These are phyloP conservation scores for Stipa capillata DNA, from an alignment of 176 grass and related monocot genomes.

Conservation along the genomic window DNA sequence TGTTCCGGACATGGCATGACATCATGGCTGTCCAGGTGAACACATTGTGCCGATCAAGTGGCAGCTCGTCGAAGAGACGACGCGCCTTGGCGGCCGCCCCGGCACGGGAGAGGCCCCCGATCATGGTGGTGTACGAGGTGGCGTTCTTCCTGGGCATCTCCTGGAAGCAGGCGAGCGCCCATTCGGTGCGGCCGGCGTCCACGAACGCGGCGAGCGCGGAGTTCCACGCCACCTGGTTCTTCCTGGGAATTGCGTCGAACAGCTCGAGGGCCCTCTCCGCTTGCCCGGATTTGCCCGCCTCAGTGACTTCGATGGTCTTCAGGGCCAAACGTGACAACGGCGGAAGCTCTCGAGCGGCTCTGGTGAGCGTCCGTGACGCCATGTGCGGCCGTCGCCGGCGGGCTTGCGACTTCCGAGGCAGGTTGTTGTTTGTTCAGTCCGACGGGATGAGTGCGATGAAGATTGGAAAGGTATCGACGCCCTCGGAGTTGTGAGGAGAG, in stretches of 20 bases:
- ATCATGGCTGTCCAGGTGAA: slow-evolving; percentile 54
- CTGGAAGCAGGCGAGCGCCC: slow-evolving; percentile 28
- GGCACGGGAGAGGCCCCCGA: slow-evolving; percentile 27
- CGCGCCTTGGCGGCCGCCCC: background rate
- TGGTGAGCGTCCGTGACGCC: background rate
- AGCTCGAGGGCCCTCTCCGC: slow-evolving; percentile 19
- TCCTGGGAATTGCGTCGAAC: slow-evolving; percentile 53
- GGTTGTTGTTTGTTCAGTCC: background rate
- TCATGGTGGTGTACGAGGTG: slow-evolving; percentile 45
- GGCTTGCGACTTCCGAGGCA: background rate
- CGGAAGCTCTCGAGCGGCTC: background rate
- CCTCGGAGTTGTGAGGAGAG: too few species aligned
- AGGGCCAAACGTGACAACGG: background rate
- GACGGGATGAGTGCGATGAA: background rate
- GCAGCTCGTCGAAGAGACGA: slow-evolving; percentile 30
- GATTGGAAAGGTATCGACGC: too few species aligned
- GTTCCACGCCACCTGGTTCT: slow-evolving; percentile 51
- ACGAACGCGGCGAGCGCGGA: slow-evolving; percentile 31
- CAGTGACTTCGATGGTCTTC: slow-evolving; percentile 8
- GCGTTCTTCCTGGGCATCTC: slow-evolving; percentile 35
- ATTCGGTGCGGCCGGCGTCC: background rate
- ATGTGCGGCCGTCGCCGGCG: background rate
- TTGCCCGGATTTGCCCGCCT: background rate
- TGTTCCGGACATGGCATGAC: slow-evolving; percentile 36
- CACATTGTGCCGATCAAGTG: slow-evolving; percentile 23